These are phyloP conservation scores for Oemleria cerasiformis DNA, from an alignment of 306 rosid genomes.

Conservation along the genomic window DNA sequence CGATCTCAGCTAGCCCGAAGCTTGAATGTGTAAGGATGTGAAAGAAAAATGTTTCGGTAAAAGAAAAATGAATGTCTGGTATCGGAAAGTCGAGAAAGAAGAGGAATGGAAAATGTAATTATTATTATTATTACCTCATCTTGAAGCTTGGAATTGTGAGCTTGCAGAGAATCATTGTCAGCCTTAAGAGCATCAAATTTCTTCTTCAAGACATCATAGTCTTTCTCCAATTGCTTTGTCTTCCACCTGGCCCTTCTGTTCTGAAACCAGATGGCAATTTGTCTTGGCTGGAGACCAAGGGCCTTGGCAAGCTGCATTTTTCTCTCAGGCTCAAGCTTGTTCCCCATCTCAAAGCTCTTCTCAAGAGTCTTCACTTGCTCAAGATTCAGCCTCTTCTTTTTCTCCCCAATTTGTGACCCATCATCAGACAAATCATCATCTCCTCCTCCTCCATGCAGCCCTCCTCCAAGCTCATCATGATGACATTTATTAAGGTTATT, in stretches of 20 bases:
- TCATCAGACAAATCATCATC: conserved; percentile 87
- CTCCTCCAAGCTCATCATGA: neutral
- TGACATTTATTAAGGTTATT: conserved; percentile 35
- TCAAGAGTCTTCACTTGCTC: conserved; percentile 91
- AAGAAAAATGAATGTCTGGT: no score
- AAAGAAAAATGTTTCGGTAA: no score
- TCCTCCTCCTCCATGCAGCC: conserved; percentile 27
- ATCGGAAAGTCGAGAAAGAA: neutral
- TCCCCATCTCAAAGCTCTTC: conserved; percentile 88
- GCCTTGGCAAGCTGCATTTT: conserved; percentile 83
- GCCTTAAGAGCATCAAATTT: conserved; percentile 77
- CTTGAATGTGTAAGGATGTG: neutral
- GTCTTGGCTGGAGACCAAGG: conserved; percentile 79
- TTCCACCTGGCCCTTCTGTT: conserved; percentile 96
- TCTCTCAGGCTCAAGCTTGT: conserved; percentile 93
- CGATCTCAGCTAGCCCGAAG: no score
- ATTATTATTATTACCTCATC: conserved; percentile 49
- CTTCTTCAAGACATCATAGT: conserved; percentile 71
- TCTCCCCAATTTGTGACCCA: conserved; percentile 79
- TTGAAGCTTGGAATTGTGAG: conserved; percentile 70
- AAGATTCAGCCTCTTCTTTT: conserved; percentile 78
- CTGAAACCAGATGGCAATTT: conserved; percentile 94
- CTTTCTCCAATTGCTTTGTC: conserved; percentile 84
- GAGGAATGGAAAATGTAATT: neutral
- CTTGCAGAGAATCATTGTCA: conserved; percentile 71